Evolutionary conservation across 2,329 filamentous ascomycete genomes (phyloP).

Genomic region (Cladosporium sp.): DNA sequence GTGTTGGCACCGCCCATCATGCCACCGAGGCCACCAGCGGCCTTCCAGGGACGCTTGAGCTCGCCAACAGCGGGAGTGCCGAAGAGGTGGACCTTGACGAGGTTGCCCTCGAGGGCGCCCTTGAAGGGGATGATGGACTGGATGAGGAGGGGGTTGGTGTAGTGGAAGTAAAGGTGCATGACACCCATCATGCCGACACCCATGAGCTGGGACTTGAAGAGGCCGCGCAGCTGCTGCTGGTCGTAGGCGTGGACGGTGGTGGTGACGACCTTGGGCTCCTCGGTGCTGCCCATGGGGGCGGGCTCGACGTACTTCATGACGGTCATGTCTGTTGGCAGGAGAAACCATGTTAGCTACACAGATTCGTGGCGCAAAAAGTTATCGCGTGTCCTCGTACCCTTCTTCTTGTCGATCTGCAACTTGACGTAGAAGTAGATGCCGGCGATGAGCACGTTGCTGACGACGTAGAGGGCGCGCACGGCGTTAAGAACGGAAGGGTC

Average conservation of each 20-base stretch:
- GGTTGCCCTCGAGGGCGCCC: slow-evolving; percentile 89
- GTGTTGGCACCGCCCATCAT: slow-evolving; percentile 62
- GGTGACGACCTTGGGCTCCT: slow-evolving; percentile 94
- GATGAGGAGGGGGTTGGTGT: slow-evolving; percentile 98
- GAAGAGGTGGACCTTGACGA: slow-evolving; percentile 92
- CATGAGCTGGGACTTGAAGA: slow-evolving; percentile 92
- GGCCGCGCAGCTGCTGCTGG: slow-evolving; percentile 75
- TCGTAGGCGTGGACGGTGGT: slow-evolving; percentile 98
- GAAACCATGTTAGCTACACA: background rate
- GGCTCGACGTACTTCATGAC: slow-evolving; percentile 99
- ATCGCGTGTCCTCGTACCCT: slow-evolving; percentile 64
- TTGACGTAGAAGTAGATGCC: slow-evolving; percentile 84
- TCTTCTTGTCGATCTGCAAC: slow-evolving; percentile 89
- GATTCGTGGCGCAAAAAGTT: background rate
- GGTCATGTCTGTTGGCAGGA: slow-evolving; percentile 72
- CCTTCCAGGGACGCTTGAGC: slow-evolving; percentile 95
- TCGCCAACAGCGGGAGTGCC: slow-evolving; percentile 86
- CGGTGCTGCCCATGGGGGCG: slow-evolving; percentile 85
- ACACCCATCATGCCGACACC: slow-evolving; percentile 96
- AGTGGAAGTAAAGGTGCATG: slow-evolving; percentile 99
- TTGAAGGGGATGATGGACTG: slow-evolving; percentile 99
- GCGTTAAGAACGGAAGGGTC: slow-evolving; percentile 71
- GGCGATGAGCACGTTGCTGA: slow-evolving; percentile 81
- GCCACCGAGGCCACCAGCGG: slow-evolving; percentile 76
- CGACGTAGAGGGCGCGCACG: slow-evolving; percentile 65